phyloP scores from a whole-genome alignment of 2,329 filamentous ascomycete genomes.

The Penicillium vulpinum region DNA sequence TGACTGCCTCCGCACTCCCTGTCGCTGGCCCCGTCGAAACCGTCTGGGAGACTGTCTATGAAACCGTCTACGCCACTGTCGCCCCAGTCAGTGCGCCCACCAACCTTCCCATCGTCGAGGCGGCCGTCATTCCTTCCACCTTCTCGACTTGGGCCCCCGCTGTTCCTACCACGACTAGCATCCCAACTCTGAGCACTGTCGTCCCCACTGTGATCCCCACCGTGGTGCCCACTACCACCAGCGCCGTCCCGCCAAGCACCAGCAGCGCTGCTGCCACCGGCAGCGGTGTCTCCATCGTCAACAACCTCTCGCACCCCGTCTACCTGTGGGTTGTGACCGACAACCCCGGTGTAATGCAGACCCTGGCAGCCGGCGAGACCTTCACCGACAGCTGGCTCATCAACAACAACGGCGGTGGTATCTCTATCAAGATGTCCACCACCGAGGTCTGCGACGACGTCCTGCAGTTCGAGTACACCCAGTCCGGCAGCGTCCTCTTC shows the following conservation, averaged over 20 bases:
- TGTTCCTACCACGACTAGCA: neutral
- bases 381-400: constrained; percentile 31
- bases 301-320: constrained; percentile 27
- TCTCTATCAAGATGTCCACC: constrained; percentile 36
- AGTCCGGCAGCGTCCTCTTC: constrained; percentile 24
- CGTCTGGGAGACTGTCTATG: constrained; percentile 10
- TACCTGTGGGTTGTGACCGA: constrained; percentile 32
- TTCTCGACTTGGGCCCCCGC: neutral
- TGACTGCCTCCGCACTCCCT: constrained; percentile 12
- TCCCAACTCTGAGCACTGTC: constrained; percentile 1
- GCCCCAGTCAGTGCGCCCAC: neutral
- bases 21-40: constrained; percentile 2
- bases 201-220: neutral
- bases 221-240: constrained; percentile 9
- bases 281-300: constrained; percentile 27
- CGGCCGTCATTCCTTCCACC: constrained; percentile 1
- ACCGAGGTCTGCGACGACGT: constrained; percentile 19
- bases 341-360: constrained; percentile 20
- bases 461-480: constrained; percentile 37
- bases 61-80: constrained; percentile 4
- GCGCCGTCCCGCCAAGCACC: neutral
- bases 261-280: constrained; percentile 10
- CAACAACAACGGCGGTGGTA: constrained; percentile 33
- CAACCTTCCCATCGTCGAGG: neutral
- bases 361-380: constrained; percentile 15